phyloP scores from a whole-genome alignment of 805 yeast genomes.

The Wickerhamiella sergipiensis region DNA sequence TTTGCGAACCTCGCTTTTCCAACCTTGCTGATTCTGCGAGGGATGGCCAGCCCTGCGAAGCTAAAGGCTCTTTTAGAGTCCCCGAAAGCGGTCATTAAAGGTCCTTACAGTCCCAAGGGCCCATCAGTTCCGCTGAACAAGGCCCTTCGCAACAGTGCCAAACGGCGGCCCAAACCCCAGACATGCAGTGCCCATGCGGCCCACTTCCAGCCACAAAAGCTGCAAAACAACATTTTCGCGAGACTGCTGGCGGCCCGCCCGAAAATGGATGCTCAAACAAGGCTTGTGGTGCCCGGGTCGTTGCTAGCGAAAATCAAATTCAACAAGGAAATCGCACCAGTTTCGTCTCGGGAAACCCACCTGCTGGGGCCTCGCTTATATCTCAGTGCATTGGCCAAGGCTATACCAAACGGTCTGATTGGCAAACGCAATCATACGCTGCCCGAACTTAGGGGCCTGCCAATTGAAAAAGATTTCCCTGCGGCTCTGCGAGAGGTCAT shows the following conservation, averaged over 20 bases:
- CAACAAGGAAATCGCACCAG: not conserved
- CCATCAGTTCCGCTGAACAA: slow-evolving; percentile 6
- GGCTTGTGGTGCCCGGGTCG: slow-evolving; percentile 29
- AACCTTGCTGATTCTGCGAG: not conserved
- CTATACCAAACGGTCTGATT: not conserved
- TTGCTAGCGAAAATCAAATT: slow-evolving; percentile 25
- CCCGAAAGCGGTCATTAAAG: too few species aligned
- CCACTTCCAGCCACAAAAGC: slow-evolving; percentile 5
- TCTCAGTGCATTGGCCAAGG: not conserved
- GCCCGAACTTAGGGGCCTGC: not conserved
- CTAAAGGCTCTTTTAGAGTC: not conserved
- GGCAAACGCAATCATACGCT: not conserved
- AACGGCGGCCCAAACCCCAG: not conserved
- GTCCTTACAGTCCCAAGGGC: slow-evolving; percentile 2
- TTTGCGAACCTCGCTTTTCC: too few species aligned
- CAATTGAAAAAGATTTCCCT: not conserved
- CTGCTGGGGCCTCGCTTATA: not conserved
- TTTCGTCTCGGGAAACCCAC: not conserved
- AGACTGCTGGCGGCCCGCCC: slow-evolving; percentile 30
- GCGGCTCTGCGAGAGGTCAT: not conserved
- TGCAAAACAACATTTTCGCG: slow-evolving; percentile 29
- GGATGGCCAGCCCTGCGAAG: not conserved
- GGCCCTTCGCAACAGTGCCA: not conserved
- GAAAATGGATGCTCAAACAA: slow-evolving; percentile 28
- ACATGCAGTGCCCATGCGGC: slow-evolving; percentile 4